Base-by-base conservation (phyloP, 345 rosid species). In the Reutealis trisperma region DNA sequence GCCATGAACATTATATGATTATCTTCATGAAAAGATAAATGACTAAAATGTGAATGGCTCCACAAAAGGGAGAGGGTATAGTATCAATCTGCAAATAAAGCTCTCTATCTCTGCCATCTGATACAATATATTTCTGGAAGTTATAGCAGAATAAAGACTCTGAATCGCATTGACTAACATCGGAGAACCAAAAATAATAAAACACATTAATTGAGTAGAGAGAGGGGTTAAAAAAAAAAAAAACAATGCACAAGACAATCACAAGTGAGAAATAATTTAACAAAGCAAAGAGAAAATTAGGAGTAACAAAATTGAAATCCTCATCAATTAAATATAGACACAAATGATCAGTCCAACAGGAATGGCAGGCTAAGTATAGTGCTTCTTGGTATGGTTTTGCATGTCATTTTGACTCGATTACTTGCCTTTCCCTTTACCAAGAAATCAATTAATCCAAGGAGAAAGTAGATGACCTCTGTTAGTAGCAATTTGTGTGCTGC, bases 221-320 rank as follows among this genome's bases (percentile, higher is more conserved):
- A 16, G 1, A 27, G 30, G n/a, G n/a, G n/a, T n/a, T n/a, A 16
- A 57, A 75, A 75, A 73, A 73, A 32, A 52, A 47, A 16, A 45
- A 73, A 75, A 75, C 41, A 79, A 80, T 47, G 27, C 32, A 44
- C 58, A 61, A 73, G 64, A 66, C 57, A 60, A 52, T 72, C 78
- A 64, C 73, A 64, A 62, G 75, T 61, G 74, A 57, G 74, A 71
- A 78, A 78, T 62, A 79, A 79, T 64, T 74, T 64, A 61, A 64
- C 22, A 62, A 73, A 74, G 73, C 67, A 67, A 55, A 58, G 71
- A 34, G 69, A 73, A 74, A 77, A 80, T 78, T 79, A 62, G 58
- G 66, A 75, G 58, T 67, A 79, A 67, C 89, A 88, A 88, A 88
- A 84, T 82, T 83, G 88, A 83, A 83, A 84, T 78, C 74, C 76